Evolutionary conservation across 2,329 filamentous ascomycete genomes (phyloP).

Genomic region (Aspergillus sp.): DNA sequence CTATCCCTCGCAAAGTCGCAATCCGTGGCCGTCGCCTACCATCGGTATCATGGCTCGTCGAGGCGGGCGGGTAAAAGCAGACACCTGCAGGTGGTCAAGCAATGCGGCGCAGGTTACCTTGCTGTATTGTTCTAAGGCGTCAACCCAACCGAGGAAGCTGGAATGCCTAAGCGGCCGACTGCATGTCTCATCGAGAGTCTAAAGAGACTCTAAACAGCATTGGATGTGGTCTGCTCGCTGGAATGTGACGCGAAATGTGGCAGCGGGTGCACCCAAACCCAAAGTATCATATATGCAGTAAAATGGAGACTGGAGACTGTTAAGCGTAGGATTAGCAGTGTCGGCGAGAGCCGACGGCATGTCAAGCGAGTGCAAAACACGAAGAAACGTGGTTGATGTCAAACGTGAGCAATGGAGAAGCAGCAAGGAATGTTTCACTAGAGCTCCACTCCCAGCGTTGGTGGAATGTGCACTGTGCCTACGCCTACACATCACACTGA

Average conservation of each 20-base stretch:
- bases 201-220: neutral
- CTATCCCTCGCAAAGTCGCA: neutral
- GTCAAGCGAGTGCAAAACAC: neutral
- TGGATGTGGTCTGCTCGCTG: neutral
- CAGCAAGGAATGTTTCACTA: neutral
- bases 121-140: neutral
- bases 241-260: neutral
- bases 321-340: neutral
- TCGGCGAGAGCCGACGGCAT: neutral
- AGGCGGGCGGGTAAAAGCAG: neutral
- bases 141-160: neutral
- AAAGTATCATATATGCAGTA: neutral
- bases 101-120: neutral
- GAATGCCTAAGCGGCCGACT: neutral
- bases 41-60: neutral
- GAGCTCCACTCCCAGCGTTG: neutral
- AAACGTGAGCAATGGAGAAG: neutral
- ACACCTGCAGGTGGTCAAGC: neutral
- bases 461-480: neutral
- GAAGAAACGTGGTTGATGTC: neutral
- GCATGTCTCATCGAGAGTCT: neutral
- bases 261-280: neutral
- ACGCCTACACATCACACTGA: neutral
- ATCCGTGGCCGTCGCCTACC: neutral
- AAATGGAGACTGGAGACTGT: neutral